These are phyloP conservation scores for Crithidia sp. DNA, from an alignment of 208 protist genomes.

Conservation along the genomic window DNA sequence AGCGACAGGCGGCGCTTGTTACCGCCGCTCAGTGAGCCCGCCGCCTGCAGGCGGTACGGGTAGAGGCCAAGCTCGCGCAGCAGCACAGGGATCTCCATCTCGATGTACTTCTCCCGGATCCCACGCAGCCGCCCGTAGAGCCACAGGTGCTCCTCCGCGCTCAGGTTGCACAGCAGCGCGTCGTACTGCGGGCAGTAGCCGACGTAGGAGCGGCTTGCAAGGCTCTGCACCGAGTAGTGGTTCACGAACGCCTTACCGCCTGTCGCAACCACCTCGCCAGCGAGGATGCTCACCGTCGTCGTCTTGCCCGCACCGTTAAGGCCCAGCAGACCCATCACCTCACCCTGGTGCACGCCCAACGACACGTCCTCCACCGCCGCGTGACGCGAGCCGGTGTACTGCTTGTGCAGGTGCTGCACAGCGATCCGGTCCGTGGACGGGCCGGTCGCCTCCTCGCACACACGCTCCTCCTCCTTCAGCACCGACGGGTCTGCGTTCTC, in stretches of 20 bases:
- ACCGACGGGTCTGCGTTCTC: conserved; percentile 40
- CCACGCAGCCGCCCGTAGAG: conserved; percentile 87
- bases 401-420: conserved; percentile 73
- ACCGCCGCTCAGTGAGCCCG: conserved; percentile 73
- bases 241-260: conserved; percentile 75
- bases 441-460: conserved; percentile 44
- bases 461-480: conserved; percentile 46
- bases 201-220: conserved; percentile 55
- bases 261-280: conserved; percentile 75
- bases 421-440: conserved; percentile 58
- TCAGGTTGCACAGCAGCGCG: conserved; percentile 92
- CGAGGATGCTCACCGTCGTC: conserved; percentile 85
- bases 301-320: conserved; percentile 94
- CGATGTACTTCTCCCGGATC: conserved; percentile 51
- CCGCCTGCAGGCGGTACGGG: conserved; percentile 42
- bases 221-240: conserved; percentile 42
- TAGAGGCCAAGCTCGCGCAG: conserved; percentile 61
- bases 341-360: conserved; percentile 73
- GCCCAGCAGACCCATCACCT: conserved; percentile 90
- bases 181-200: conserved; percentile 97
- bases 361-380: conserved; percentile 72
- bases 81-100: conserved; percentile 48
- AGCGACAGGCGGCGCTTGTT: conserved; percentile 91
- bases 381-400: conserved; percentile 34
- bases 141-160: conserved; percentile 89